Conservation (phyloP, 1,284 basidiomycete genomes). For the Pseudozyma sp. region DNA sequence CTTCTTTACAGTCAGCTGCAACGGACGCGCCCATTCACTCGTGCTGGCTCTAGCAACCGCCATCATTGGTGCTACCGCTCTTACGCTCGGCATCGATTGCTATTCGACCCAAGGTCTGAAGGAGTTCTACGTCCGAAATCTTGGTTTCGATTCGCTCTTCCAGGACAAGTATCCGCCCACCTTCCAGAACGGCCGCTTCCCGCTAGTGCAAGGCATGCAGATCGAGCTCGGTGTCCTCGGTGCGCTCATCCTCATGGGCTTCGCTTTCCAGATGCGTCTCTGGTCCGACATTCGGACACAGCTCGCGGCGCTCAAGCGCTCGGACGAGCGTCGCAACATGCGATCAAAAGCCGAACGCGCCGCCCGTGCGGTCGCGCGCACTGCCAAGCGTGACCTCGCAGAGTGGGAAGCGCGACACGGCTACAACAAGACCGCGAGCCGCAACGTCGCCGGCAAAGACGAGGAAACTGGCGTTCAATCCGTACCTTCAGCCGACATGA, state of each 20-base stretch:
- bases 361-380: conserved; percentile 77
- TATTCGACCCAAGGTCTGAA: conserved; percentile 79
- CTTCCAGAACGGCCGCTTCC: conserved; percentile 73
- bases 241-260: conserved; percentile 76
- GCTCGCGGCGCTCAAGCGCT: conserved; percentile 81
- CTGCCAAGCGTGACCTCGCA: conserved; percentile 78
- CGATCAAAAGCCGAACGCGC: conserved; percentile 81
- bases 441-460: conserved; percentile 13
- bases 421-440: conserved; percentile 59
- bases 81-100: conserved; percentile 92
- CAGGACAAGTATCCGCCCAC: conserved; percentile 43
- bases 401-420: conserved; percentile 90
- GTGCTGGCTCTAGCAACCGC: conserved; percentile 77
- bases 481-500: conserved; percentile 9
- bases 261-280: conserved; percentile 84
- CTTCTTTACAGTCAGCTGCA: conserved; percentile 42
- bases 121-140: conserved; percentile 94
- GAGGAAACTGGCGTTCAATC: conserved; percentile 17
- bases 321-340: conserved; percentile 78
- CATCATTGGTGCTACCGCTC: conserved; percentile 88
- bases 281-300: conserved; percentile 78
- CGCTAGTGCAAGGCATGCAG: conserved; percentile 87
- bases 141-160: conserved; percentile 84
- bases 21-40: conserved; percentile 53
- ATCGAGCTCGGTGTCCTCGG: conserved; percentile 90